Conservation (phyloP, 75 land plant species). For the Selaginella tamariscina region DNA sequence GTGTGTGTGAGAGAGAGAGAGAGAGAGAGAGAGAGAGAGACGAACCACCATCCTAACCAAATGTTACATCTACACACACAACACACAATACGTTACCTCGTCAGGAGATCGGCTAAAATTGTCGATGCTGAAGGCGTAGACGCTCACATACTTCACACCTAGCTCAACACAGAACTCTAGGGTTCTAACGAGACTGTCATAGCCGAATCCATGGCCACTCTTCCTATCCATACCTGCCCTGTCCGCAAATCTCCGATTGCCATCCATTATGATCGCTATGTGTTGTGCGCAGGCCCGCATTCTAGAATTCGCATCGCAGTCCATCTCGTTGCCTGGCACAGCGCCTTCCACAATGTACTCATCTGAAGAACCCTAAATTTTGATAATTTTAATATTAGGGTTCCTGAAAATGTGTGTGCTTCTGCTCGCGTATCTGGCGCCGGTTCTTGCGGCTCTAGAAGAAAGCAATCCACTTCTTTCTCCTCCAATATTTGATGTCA, state of each 20-base stretch:
- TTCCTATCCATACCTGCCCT: slow-evolving; percentile 23
- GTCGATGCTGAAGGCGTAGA: slow-evolving; percentile 68
- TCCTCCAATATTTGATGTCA: background rate
- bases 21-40: too few relatives aligned
- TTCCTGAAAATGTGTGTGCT: too few relatives aligned
- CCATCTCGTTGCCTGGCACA: background rate
- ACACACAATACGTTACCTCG: too few relatives aligned
- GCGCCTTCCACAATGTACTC: background rate
- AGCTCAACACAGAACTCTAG: slow-evolving; percentile 41
- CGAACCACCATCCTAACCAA: too few relatives aligned
- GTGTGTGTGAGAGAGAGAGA: too few relatives aligned
- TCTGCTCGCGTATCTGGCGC: background rate
- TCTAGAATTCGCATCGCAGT: slow-evolving; percentile 23
- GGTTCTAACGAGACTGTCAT: slow-evolving; percentile 26
- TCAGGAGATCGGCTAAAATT: slow-evolving; percentile 43
- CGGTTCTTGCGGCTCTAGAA: background rate
- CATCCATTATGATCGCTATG: slow-evolving; percentile 66
- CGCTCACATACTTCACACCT: slow-evolving; percentile 39
- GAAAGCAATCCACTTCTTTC: background rate
- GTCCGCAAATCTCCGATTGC: slow-evolving; percentile 46
- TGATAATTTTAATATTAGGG: background rate
- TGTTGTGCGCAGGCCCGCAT: slow-evolving; percentile 44
- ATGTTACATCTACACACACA: too few relatives aligned
- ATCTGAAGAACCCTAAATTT: background rate
- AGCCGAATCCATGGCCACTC: slow-evolving; percentile 38